These are phyloP conservation scores for Periconia digitata DNA, from an alignment of 2,329 filamentous ascomycete genomes.

Conservation along the genomic window DNA sequence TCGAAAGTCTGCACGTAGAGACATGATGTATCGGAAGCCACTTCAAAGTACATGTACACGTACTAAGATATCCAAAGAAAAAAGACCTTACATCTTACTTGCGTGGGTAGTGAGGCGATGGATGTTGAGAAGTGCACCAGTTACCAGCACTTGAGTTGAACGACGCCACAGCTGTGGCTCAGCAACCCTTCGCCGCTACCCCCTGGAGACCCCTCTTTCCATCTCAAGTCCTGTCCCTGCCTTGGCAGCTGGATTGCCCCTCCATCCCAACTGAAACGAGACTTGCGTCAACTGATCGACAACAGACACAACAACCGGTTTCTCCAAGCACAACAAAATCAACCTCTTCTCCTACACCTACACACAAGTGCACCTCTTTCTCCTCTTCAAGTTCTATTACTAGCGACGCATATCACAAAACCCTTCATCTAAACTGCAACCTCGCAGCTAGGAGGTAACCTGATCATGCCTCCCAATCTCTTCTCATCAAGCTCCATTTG, in stretches of 20 bases:
- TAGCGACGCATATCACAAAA: neutral
- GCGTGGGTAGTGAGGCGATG: too few species aligned
- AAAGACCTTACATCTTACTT: too few species aligned
- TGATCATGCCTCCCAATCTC: slow-evolving; percentile 30
- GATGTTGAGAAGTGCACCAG: too few species aligned
- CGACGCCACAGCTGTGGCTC: too few species aligned
- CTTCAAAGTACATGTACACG: too few species aligned
- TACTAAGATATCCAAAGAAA: too few species aligned
- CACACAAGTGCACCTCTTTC: neutral
- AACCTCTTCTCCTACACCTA: neutral
- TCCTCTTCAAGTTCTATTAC: neutral
- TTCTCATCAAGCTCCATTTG: slow-evolving; percentile 36
- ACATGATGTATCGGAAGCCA: too few species aligned
- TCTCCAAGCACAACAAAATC: slow-evolving; percentile 1
- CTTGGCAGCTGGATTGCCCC: slow-evolving; percentile 3
- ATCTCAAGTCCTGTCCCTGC: neutral
- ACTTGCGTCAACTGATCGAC: slow-evolving; percentile 11
- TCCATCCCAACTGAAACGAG: slow-evolving; percentile 12
- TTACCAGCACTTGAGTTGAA: too few species aligned
- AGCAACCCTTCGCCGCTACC: too few species aligned
- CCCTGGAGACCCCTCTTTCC: too few species aligned
- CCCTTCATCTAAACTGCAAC: neutral
- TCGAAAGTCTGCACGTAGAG: too few species aligned
- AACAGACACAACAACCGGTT: slow-evolving; percentile 2
- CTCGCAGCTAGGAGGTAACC: neutral